These are phyloP conservation scores for Saturnispora bothae DNA, from an alignment of 805 yeast species.

Conservation along the genomic window DNA sequence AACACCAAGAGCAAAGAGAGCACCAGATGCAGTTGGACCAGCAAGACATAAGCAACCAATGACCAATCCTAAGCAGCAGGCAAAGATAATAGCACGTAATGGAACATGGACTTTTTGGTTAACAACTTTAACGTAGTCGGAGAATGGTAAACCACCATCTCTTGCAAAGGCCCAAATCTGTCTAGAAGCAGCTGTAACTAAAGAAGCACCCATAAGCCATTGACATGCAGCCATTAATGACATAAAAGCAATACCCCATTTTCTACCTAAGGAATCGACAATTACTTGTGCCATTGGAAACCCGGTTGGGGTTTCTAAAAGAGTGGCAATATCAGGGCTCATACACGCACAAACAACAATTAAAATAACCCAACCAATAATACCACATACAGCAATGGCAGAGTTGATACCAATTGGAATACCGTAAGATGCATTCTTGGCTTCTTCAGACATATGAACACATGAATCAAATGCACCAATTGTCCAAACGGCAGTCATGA, in stretches of 20 bases:
- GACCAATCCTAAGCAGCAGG: conserved; percentile 35
- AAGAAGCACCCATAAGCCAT: conserved; percentile 53
- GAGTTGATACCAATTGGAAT: conserved; percentile 55
- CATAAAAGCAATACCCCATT: conserved; percentile 57
- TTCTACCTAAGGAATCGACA: conserved; percentile 47
- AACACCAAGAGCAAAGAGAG: conserved; percentile 52
- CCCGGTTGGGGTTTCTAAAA: conserved; percentile 39
- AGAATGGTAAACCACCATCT: conserved; percentile 61
- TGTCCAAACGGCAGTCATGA: conserved; percentile 62
- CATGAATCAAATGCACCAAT: conserved; percentile 64
- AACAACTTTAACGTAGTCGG: conserved; percentile 43
- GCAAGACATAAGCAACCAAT: conserved; percentile 48
- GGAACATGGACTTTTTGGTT: conserved; percentile 47
- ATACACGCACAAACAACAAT: conserved; percentile 46
- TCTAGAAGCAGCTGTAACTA: conserved; percentile 53
- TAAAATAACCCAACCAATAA: conserved; percentile 45
- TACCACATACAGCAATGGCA: conserved; percentile 44
- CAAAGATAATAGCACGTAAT: conserved; percentile 45
- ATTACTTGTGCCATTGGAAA: conserved; percentile 55
- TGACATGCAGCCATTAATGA: conserved; percentile 47
- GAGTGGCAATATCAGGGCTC: conserved; percentile 31
- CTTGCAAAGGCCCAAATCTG: conserved; percentile 69
- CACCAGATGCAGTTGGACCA: conserved; percentile 47
- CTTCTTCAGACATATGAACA: conserved; percentile 64
- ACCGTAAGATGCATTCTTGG: conserved; percentile 46